Percentiles rank a stretch among this genome's conserved stretches.
Conservation (phyloP, 257 asterid species). For the Fraxinus quadrangulata region DNA sequence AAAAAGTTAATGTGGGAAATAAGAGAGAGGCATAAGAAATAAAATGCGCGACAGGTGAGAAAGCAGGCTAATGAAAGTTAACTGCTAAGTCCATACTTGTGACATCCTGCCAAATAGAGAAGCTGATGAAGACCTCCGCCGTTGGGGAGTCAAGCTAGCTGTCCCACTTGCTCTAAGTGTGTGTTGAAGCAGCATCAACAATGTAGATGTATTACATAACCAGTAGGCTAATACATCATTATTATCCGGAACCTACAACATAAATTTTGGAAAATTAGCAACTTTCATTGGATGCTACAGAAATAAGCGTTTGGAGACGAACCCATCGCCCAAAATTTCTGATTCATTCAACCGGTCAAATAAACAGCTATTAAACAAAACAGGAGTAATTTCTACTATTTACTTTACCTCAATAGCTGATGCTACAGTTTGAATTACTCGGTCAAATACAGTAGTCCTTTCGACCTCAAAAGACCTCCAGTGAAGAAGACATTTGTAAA, state of each 20-base stretch:
- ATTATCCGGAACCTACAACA: slow-evolving; percentile 73
- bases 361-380: slow-evolving; percentile 6
- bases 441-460: slow-evolving; percentile 93
- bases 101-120: slow-evolving; percentile 99
- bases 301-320: background rate
- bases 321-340: slow-evolving; percentile 1
- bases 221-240: slow-evolving; percentile 88
- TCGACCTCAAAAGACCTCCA: slow-evolving; percentile 99
- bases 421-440: slow-evolving; percentile 82
- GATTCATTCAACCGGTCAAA: slow-evolving; percentile 7
- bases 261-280: slow-evolving; percentile 30
- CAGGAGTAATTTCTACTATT: background rate
- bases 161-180: slow-evolving; percentile 98
- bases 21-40: slow-evolving; percentile 24
- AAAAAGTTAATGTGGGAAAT: slow-evolving; percentile 25
- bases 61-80: slow-evolving; percentile 29
- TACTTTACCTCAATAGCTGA: slow-evolving; percentile 80
- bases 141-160: slow-evolving; percentile 90
- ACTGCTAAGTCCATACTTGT: slow-evolving; percentile 53
- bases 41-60: slow-evolving; percentile 19
- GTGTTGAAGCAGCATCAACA: slow-evolving; percentile 96
- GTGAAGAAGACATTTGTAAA: slow-evolving; percentile 94
- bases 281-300: slow-evolving; percentile 4
- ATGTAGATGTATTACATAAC: slow-evolving; percentile 89
- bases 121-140: slow-evolving; percentile 93